Evolutionary conservation across 495 filamentous ascomycete species (phyloP), one percentile per base, ranked within the genome.

Genomic region (Pyrenula massariospora): DNA sequence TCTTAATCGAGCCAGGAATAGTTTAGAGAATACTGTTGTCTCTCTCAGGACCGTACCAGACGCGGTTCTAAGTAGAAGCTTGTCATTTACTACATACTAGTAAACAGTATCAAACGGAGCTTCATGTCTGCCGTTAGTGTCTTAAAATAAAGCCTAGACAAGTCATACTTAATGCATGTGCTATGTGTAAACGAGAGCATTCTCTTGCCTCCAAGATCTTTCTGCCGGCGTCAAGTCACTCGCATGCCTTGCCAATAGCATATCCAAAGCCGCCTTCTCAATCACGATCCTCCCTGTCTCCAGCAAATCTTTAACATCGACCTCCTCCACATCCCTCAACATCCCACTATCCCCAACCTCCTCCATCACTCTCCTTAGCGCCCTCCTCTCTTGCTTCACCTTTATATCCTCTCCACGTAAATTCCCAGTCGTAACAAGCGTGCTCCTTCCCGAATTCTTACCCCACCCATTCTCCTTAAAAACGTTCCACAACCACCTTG

Each of bases 221-320:
- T 42, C 31, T 42, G 31, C 31, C 15, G 31, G 31, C 31, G 57
- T 65, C 56, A 95, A 64, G 73, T 96, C 91, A 64, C 79, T 85
- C 72, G 86, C 83, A 70, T 96, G 92, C 52, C 75, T 69, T 62
- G 73, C 69, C 66, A 96, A 74, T 62, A 97, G 84, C 66, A 76
- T 72, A 68, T 85, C 79, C 70, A 98, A 73, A 49, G 90, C 92
- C 57, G 70, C 69, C 71, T 84, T 84, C 79, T 98, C 93, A 62
- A 98, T 85, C 54, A 96, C 82, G 61, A 96, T 72, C 57, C 89
- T 79, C 48, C 86, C 87, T 48, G 86, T 81, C 74, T 93, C 87
- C 65, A 98, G 65, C 57, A 96, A 69, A 70, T 95, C 86, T 78
- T 96, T 96, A 48, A 96, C 90, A 77, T 96, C 92, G 48, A 96